phyloP scores from a whole-genome alignment of 129 eudicot genomes.

The Silybum marianum region DNA sequence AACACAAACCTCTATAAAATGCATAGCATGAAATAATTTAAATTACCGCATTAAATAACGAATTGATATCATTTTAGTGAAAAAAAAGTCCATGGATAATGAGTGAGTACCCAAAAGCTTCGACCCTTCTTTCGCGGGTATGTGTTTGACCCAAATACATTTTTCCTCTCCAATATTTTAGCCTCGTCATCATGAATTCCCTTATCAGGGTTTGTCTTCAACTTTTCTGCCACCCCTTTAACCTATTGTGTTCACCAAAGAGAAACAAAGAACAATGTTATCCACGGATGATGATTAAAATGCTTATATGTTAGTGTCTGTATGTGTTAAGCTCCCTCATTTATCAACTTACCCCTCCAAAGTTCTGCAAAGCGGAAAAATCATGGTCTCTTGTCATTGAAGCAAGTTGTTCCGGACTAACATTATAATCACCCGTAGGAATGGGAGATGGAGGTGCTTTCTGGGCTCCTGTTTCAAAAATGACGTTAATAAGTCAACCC shows the following conservation, averaged over 20 bases:
- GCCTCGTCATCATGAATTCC: slow-evolving; percentile 73
- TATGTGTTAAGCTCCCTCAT: neutral
- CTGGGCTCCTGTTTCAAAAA: slow-evolving; percentile 43
- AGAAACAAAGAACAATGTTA: slow-evolving; percentile 21
- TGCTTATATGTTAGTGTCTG: neutral
- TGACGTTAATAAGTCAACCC: neutral
- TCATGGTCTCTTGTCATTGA: slow-evolving; percentile 71
- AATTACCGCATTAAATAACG: neutral
- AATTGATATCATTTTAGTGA: slow-evolving; percentile 1
- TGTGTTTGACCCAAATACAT: slow-evolving; percentile 80
- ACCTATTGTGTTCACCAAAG: slow-evolving; percentile 43
- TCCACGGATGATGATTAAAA: neutral
- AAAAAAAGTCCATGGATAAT: neutral
- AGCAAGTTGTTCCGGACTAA: slow-evolving; percentile 66
- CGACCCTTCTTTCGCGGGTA: slow-evolving; percentile 92
- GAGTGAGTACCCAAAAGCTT: slow-evolving; percentile 73
- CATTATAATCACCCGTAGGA: slow-evolving; percentile 54
- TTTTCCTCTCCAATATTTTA: slow-evolving; percentile 56
- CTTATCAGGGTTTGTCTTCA: slow-evolving; percentile 64
- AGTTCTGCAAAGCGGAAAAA: slow-evolving; percentile 56
- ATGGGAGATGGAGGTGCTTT: slow-evolving; percentile 45
- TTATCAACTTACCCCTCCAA: slow-evolving; percentile 71
- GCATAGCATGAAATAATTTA: neutral
- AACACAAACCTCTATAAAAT: slow-evolving; percentile 63
- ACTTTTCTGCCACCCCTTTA: slow-evolving; percentile 65